A percentile compares a stretch with the other conserved stretches of the same genome.
Conservation (phyloP, 2,329 filamentous ascomycete genomes). For the Celoporthe dispersa region DNA sequence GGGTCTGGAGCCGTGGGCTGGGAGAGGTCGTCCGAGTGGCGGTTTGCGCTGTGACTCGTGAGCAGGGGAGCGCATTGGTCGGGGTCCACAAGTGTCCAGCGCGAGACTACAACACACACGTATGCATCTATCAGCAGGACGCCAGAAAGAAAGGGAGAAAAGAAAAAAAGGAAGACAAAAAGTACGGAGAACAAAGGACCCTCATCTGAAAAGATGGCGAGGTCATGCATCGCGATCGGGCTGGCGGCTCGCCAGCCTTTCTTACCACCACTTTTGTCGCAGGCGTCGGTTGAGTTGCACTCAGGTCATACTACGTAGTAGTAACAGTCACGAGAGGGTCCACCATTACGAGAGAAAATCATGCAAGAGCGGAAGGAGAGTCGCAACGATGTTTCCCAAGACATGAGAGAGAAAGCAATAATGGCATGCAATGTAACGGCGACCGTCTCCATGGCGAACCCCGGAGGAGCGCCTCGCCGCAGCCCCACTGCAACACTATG, state of each 20-base stretch:
- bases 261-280: neutral
- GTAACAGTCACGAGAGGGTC: neutral
- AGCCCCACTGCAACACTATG: neutral
- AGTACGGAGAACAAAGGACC: too few species aligned
- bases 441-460: neutral
- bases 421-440: neutral
- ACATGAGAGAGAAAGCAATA: neutral
- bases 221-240: neutral
- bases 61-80: neutral
- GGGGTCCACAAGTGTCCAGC: neutral
- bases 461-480: neutral
- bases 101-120: neutral
- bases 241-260: neutral
- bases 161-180: neutral
- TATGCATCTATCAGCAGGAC: neutral
- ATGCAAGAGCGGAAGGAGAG: neutral
- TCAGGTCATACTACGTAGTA: neutral
- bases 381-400: neutral
- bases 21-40: constrained; percentile 26
- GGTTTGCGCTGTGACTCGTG: constrained; percentile 20
- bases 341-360: neutral
- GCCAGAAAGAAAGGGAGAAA: neutral
- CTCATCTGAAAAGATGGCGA: too few species aligned
- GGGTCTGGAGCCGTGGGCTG: neutral
- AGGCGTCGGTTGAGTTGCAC: neutral